Conservation (phyloP, 805 yeast species). For the Wickerhamomyces subpelliculosus region DNA sequence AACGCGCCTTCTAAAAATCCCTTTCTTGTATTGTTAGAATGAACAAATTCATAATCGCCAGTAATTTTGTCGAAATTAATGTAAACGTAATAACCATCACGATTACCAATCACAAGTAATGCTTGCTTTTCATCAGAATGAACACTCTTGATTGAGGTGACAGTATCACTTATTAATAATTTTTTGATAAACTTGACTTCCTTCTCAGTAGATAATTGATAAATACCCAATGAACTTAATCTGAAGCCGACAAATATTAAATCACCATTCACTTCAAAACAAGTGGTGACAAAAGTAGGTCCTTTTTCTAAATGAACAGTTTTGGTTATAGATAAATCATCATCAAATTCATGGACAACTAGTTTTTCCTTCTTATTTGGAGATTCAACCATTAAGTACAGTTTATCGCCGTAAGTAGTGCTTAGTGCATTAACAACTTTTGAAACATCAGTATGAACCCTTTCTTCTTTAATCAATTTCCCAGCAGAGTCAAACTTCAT, state of each 20-base stretch:
- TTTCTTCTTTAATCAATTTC: constrained; percentile 17
- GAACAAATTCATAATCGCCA: constrained; percentile 27
- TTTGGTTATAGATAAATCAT: constrained; percentile 21
- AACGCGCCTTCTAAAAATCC: constrained; percentile 80
- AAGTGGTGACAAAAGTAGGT: constrained; percentile 50
- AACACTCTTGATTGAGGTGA: constrained; percentile 45
- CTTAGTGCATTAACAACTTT: constrained; percentile 48
- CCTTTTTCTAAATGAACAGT: constrained; percentile 29
- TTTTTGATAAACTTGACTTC: constrained; percentile 32
- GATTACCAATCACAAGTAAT: constrained; percentile 41
- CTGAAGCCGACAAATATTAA: constrained; percentile 64
- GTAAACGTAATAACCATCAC: constrained; percentile 60
- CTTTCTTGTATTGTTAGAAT: constrained; percentile 56
- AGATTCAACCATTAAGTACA: constrained; percentile 48
- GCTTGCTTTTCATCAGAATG: constrained; percentile 16
- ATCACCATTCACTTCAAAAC: constrained; percentile 37
- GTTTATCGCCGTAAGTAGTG: constrained; percentile 17
- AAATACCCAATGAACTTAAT: constrained; percentile 57
- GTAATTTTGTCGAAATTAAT: constrained; percentile 22
- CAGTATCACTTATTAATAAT: constrained; percentile 59
- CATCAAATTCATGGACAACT: constrained; percentile 31
- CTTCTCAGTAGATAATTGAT: constrained; percentile 28
- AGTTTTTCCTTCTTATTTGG: constrained; percentile 60
- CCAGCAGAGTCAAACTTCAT: constrained; percentile 35
- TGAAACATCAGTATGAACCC: constrained; percentile 24